Conservation (phyloP, 495 filamentous ascomycete species). For the Stereocaulon alpinum region DNA sequence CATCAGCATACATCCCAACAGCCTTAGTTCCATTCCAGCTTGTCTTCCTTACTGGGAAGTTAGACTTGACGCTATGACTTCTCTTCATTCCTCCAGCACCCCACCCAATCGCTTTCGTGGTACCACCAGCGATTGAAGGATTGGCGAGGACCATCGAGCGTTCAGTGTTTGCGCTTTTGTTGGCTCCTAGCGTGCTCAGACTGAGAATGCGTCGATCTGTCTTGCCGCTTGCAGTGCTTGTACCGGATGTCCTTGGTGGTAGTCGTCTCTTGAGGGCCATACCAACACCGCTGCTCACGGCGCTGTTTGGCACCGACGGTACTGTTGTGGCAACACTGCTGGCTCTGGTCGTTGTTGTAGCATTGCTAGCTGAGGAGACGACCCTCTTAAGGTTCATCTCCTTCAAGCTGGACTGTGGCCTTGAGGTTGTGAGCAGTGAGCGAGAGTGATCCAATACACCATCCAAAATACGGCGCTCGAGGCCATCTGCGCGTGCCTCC, state of each 20-base stretch:
- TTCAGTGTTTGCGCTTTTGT: slow-evolving; percentile 51
- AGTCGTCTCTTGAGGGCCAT: slow-evolving; percentile 43
- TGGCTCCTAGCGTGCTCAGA: slow-evolving; percentile 76
- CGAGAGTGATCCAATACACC: slow-evolving; percentile 93
- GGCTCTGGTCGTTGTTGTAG: slow-evolving; percentile 32
- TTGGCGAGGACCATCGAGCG: slow-evolving; percentile 40
- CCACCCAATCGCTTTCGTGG: slow-evolving; percentile 26
- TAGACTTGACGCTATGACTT: slow-evolving; percentile 62
- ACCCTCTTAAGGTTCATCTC: slow-evolving; percentile 69
- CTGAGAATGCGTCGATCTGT: slow-evolving; percentile 69
- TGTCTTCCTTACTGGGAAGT: slow-evolving; percentile 53
- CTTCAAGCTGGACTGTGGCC: slow-evolving; percentile 36
- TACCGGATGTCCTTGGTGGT: slow-evolving; percentile 29
- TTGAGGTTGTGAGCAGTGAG: slow-evolving; percentile 57
- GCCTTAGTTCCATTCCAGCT: slow-evolving; percentile 56
- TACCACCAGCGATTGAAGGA: slow-evolving; percentile 35
- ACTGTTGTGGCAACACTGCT: slow-evolving; percentile 30
- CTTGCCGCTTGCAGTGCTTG: slow-evolving; percentile 34
- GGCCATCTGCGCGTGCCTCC: slow-evolving; percentile 72
- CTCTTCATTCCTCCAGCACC: slow-evolving; percentile 46
- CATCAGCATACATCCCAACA: slow-evolving; percentile 23
- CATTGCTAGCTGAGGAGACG: slow-evolving; percentile 39
- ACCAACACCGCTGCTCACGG: slow-evolving; percentile 40
- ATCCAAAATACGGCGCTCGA: slow-evolving; percentile 88
- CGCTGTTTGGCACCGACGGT: slow-evolving; percentile 26